Conservation (phyloP, 1,284 basidiomycete species). For the Pterula multifida region DNA sequence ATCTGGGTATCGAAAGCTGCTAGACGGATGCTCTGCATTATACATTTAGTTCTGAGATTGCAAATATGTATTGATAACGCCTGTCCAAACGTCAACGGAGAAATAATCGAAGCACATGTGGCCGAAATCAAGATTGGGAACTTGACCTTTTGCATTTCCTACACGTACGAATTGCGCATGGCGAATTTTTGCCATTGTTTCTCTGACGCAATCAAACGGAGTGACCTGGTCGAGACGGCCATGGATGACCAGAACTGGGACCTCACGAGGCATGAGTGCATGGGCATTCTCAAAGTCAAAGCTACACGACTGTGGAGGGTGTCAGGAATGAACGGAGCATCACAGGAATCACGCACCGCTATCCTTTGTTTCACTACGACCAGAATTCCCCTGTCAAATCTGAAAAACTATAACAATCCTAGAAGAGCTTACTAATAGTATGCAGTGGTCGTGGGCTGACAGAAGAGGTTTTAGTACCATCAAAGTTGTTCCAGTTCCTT, state of each 20-base stretch:
- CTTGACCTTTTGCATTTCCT: conserved; percentile 25
- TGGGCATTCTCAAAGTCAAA: background rate
- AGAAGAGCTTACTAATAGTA: conserved; percentile 7
- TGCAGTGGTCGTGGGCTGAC: background rate
- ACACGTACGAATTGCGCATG: conserved; percentile 11
- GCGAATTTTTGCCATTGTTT: conserved; percentile 15
- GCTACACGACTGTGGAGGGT: background rate
- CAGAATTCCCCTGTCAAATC: no score
- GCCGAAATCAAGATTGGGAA: conserved; percentile 27
- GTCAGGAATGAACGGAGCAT: background rate
- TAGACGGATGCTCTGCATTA: no score
- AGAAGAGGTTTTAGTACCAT: background rate
- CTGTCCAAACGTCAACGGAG: conserved; percentile 23
- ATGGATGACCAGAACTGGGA: conserved; percentile 27
- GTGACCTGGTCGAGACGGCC: conserved; percentile 27
- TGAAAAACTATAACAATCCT: background rate
- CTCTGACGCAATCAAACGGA: conserved; percentile 19
- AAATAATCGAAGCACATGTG: conserved; percentile 38
- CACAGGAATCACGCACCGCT: conserved; percentile 3
- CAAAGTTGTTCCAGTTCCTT: background rate
- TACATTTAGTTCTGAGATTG: background rate
- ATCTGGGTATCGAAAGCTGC: no score
- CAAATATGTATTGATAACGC: conserved; percentile 26
- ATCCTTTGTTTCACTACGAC: conserved; percentile 9
- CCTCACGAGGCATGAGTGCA: conserved; percentile 9